Conservation (phyloP, 306 rosid genomes). For the Cyclanthera cordifolia region DNA sequence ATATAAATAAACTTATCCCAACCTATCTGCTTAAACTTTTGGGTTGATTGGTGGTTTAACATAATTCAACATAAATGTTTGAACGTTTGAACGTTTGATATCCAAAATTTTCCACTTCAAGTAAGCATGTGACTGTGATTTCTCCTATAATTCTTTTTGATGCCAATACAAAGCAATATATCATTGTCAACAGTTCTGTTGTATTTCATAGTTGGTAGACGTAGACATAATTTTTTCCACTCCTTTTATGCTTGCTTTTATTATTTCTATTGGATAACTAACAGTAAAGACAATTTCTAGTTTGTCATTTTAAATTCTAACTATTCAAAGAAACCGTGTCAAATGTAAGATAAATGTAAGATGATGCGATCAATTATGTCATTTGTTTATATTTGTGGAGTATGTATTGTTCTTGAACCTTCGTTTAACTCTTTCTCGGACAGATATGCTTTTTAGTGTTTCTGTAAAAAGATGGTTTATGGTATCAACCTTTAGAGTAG, state of each 20-base stretch:
- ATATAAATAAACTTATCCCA: too few species aligned
- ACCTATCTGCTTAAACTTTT: too few species aligned
- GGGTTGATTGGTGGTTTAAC: too few species aligned
- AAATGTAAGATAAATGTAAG: background rate
- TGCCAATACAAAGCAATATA: too few species aligned
- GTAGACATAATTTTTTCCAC: too few species aligned
- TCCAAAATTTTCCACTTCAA: background rate
- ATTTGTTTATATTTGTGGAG: background rate
- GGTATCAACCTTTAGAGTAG: background rate
- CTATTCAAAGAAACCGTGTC: background rate
- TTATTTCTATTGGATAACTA: too few species aligned
- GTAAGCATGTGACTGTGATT: too few species aligned
- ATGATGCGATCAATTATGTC: background rate
- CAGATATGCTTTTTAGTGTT: background rate
- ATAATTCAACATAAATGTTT: too few species aligned
- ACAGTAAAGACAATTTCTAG: background rate
- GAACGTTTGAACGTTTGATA: background rate
- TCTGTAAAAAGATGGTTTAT: background rate
- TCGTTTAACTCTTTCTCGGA: background rate
- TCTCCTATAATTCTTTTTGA: too few species aligned
- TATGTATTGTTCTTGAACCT: background rate
- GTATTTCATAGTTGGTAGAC: too few species aligned
- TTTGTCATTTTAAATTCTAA: background rate
- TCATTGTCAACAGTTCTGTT: too few species aligned
- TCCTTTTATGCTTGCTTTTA: too few species aligned